Base-by-base conservation (phyloP, 352 stramenopile genomes). In the Blastocystis sp. region DNA sequence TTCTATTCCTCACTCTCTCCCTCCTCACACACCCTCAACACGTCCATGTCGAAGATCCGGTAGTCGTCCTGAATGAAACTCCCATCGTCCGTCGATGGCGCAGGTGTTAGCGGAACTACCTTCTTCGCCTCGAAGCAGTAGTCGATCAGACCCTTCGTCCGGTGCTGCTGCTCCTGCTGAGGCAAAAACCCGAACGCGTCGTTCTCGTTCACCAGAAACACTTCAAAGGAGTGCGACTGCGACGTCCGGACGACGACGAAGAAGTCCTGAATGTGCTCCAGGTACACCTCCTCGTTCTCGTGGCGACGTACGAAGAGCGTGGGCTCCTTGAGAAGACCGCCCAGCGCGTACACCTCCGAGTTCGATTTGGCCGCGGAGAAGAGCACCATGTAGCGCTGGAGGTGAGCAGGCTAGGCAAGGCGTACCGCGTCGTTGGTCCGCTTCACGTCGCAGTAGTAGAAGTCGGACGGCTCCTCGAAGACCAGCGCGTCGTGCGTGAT, bases 371-470 rank as follows among this genome's bases (percentile, higher is more conserved):
- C 65, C 26, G 60, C 74, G 3, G 74, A 85, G 35, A 70, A 33
- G 45, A 85, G 50, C 9, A 62, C 31, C 24, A 85, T 85, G 29
- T 59, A 85, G 29, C 70, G 67, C 74, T 85, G n/a, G 16, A n/a
- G n/a, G n/a, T n/a, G n/a, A n/a, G n/a, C n/a, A n/a, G n/a, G n/a
- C n/a, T n/a, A n/a, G n/a, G n/a, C 0, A 13, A 37, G 1, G 3
- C 50, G 1, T 69, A 85, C 74, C 33, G 50, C 65, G 33, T 85
- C 74, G 33, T 85, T 85, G 21, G 74, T 85, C 19, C 74, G 74
- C 60, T 85, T 85, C 13, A 85, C 74, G 41, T 85, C 74, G 41
- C 74, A 85, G 74, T 85, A 85, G 50, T 85, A 69, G 37, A 67
- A 37, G 19, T 62, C 74, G 19, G 74, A 85, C 26, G 55, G 55